Base-by-base conservation (phyloP, 2,329 filamentous ascomycete species). In the Cladosporium phlei region DNA sequence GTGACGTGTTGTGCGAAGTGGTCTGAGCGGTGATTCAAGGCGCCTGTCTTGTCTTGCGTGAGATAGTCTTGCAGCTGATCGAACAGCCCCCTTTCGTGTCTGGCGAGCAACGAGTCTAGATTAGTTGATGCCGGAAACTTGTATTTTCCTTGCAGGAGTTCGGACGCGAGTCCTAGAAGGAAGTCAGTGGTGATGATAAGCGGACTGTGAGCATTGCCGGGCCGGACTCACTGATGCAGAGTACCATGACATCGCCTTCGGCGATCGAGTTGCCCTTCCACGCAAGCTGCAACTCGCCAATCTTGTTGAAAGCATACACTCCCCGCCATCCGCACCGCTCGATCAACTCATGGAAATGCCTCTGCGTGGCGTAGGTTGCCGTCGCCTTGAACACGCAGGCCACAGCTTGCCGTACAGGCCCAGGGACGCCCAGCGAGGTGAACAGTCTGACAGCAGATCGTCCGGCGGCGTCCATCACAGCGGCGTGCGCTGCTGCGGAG, bases 271-370 rank as follows among this genome's bases (percentile, higher is more conserved):
- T 46, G 4, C 42, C 42, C 9, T 34, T 30, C 8, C 37, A 14
- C 8, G 30, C 42, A 7, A 46, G 32, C 21, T 33, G 28, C 24
- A 33, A 6, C 24, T 46, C 42, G 20, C 28, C 38, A 14, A 46
- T 35, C 12, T 30, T 46, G 24, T 46, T 46, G 22, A 33, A 46
- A 8, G 7, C 22, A 8, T 25, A 46, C 20, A 46, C 17, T 4
- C 42, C 42, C 38, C 30, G 14, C 42, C 42, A 46, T 20, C 42
- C 42, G 21, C 28, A 34, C 8, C 42, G 20, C 5, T 46, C 42
- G 5, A 24, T 38, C 14, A 46, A 12, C 21, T 46, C 42, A 32
- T 9, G 19, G 14, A 46, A 8, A n/a, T 21, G 17, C 14, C 21
- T 22, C 30, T 46, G 42, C 2, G 30, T 29, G 12, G 42, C 30